A percentile compares a stretch with the other conserved stretches of the same genome.
Conservation (phyloP, 176 grass and related monocot genomes). For the Hyparrhenia diplandra region DNA sequence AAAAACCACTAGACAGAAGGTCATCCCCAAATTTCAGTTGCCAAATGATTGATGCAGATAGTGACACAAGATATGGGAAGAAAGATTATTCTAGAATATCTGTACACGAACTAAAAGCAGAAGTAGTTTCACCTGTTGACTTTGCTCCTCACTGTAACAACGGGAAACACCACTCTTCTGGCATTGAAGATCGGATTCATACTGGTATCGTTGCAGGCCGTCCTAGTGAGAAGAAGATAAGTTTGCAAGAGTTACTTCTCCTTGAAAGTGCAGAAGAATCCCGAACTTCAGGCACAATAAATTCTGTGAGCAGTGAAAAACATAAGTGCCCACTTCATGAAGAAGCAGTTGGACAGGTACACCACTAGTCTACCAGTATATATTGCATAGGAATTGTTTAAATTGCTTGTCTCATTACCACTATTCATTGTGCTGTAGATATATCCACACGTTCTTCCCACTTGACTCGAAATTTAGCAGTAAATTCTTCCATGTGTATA, state of each 20-base stretch:
- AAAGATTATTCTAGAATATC: constrained; percentile 13
- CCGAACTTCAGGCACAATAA: not conserved
- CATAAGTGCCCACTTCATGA: constrained; percentile 23
- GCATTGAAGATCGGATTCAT: not conserved
- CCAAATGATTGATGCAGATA: constrained; percentile 17
- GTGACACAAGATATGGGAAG: constrained; percentile 8
- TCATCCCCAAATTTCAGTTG: constrained; percentile 10
- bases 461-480: not conserved
- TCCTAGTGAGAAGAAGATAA: constrained; percentile 31
- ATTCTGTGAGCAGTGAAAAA: constrained; percentile 29
- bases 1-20: constrained; percentile 32
- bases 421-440: not conserved
- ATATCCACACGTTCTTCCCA: not conserved
- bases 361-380: not conserved
- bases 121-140: constrained; percentile 16
- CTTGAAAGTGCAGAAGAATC: constrained; percentile 49
- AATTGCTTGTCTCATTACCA: not conserved
- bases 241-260: constrained; percentile 46
- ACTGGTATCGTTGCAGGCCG: not conserved
- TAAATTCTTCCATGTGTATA: not conserved
- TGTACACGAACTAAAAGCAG: constrained; percentile 13
- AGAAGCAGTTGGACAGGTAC: constrained; percentile 41
- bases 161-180: constrained; percentile 13
- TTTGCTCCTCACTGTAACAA: constrained; percentile 4
- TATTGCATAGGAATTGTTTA: not conserved